Evolutionary conservation across 129 eudicot species (phyloP), one percentile per base, ranked within the genome.

Genomic region (carrot (Daucus carota)): DNA sequence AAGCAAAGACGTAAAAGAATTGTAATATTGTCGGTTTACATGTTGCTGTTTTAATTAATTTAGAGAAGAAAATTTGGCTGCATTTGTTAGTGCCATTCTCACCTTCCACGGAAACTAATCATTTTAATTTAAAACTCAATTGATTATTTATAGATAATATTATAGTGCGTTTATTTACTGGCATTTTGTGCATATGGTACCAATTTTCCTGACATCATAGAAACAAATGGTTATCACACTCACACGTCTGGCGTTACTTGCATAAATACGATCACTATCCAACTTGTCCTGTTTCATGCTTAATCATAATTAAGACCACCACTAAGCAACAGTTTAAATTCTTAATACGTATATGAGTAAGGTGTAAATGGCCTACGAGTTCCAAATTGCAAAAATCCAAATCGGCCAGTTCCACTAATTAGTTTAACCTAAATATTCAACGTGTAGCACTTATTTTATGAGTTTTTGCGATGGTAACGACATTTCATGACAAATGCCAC

Each of bases 181-280:
- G 13, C 32, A 57, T 57, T 57, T 57, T 57, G 65, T 28, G 16
- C 65, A 57, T 57, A 57, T 57, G 24, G 24, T 13, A 57, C 22
- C 65, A 57, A 24, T 1, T n/a, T 54, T 57, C 1, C 29, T n/a
- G 29, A 57, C 65, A 57, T 24, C 65, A 24, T 57, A 24, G n/a
- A 57, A 57, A n/a, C 24, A n/a, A 57, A n/a, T 57, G 65, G 65
- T 57, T n/a, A 57, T 57, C 65, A 57, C 65, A n/a, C 14, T 57
- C 65, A 57, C 32, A 57, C 32, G 1, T 57, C 14, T 57, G 65
- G 65, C 65, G 14, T 57, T 57, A 18, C 24, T 20, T 50, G 59
- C 54, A 47, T 17, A 52, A 22, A 52, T 52, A 52, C 62, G n/a
- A 22, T 52, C 62, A 52, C 62, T 7, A 52, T 52, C 62, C 28